Evolutionary conservation across 768 basidiomycete species (phyloP).

Genomic region (Rhodotorula toruloides): DNA sequence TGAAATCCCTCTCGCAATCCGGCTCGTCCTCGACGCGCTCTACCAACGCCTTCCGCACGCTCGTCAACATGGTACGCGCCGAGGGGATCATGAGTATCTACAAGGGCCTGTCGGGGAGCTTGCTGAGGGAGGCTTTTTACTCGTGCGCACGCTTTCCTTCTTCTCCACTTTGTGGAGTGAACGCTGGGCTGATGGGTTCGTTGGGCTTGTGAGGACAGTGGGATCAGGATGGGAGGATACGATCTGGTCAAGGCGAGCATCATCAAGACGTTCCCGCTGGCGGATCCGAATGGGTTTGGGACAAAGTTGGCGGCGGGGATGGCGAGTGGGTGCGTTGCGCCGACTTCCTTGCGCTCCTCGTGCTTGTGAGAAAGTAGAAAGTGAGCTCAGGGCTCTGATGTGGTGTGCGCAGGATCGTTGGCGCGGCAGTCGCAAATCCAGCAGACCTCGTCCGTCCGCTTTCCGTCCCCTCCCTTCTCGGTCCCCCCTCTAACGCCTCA

Average conservation of each 20-base stretch:
- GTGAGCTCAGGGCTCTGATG: background rate
- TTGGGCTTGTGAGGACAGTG: slow-evolving; percentile 5
- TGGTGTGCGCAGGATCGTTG: slow-evolving; percentile 19
- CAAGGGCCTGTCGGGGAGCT: slow-evolving; percentile 30
- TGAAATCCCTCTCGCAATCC: slow-evolving; percentile 1
- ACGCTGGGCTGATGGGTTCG: too few species aligned
- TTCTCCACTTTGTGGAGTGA: too few species aligned
- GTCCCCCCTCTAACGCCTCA: background rate
- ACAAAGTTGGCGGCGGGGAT: slow-evolving; percentile 32
- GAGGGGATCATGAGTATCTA: slow-evolving; percentile 34
- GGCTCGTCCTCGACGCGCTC: slow-evolving; percentile 11
- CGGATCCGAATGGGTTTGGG: slow-evolving; percentile 32
- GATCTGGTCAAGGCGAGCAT: slow-evolving; percentile 37
- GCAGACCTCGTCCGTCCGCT: slow-evolving; percentile 33
- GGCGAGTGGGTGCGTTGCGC: slow-evolving; percentile 33
- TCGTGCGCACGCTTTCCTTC: slow-evolving; percentile 6
- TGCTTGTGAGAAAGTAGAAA: background rate
- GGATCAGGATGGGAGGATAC: slow-evolving; percentile 42
- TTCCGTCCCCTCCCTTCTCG: background rate
- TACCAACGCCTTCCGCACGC: slow-evolving; percentile 30
- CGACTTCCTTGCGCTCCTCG: too few species aligned
- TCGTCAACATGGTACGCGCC: slow-evolving; percentile 34
- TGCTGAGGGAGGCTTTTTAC: slow-evolving; percentile 30
- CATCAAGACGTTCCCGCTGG: slow-evolving; percentile 11
- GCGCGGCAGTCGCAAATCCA: slow-evolving; percentile 42